phyloP scores from a whole-genome alignment of 495 filamentous ascomycete genomes.

The Cairneyella variabilis region DNA sequence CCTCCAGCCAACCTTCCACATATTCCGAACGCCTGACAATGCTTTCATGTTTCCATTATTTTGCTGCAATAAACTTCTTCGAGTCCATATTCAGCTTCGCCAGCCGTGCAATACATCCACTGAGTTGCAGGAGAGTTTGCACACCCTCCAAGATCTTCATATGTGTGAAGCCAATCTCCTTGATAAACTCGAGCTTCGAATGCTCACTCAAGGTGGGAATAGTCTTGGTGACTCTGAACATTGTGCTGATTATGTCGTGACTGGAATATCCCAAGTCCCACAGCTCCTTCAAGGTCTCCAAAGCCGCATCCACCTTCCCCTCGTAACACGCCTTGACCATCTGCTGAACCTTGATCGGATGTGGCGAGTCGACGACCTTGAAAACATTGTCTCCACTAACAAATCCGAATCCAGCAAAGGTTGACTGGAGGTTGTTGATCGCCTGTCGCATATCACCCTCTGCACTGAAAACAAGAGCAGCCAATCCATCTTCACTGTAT shows the following conservation, averaged over 20 bases:
- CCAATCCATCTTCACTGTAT: slow-evolving; percentile 89
- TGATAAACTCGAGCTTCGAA: slow-evolving; percentile 91
- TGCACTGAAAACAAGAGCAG: slow-evolving; percentile 91
- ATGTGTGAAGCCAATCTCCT: slow-evolving; percentile 97
- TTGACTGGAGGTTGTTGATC: slow-evolving; percentile 98
- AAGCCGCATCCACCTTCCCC: slow-evolving; percentile 78
- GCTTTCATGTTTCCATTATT: slow-evolving; percentile 25
- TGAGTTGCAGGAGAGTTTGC: slow-evolving; percentile 88
- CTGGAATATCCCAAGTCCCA: slow-evolving; percentile 94
- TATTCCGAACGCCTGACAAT: slow-evolving; percentile 20
- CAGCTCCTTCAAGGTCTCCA: slow-evolving; percentile 84
- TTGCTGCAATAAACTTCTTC: slow-evolving; percentile 63
- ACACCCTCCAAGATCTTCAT: slow-evolving; percentile 98
- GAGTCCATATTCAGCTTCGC: slow-evolving; percentile 95
- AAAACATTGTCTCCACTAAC: slow-evolving; percentile 98
- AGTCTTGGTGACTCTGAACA: slow-evolving; percentile 98
- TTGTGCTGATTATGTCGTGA: slow-evolving; percentile 96
- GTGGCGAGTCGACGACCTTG: slow-evolving; percentile 92
- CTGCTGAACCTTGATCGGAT: slow-evolving; percentile 96
- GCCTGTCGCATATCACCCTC: slow-evolving; percentile 99
- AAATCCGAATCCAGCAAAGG: slow-evolving; percentile 91
- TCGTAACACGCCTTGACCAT: slow-evolving; percentile 98
- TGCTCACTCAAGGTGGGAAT: slow-evolving; percentile 87
- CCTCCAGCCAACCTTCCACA: slow-evolving; percentile 1
- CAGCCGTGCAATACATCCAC: slow-evolving; percentile 83